A percentile compares a stretch with the other conserved stretches of the same genome.
Conservation (phyloP, 495 filamentous ascomycete species). For the Podospora pseudoanserina region DNA sequence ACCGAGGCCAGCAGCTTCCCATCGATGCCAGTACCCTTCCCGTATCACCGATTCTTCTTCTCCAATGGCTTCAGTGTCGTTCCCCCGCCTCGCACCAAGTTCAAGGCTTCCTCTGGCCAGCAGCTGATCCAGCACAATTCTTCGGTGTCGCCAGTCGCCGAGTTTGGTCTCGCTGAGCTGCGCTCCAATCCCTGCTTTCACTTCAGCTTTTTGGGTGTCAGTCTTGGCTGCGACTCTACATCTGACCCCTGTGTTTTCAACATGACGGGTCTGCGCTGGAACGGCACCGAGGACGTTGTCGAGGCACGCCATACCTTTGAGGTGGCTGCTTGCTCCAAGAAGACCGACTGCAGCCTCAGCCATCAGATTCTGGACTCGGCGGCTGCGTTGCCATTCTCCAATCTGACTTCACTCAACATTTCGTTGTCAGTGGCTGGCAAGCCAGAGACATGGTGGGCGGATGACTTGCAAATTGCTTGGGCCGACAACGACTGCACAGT, state of each 20-base stretch:
- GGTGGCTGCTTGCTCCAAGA: slow-evolving; percentile 33
- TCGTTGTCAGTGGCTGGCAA: slow-evolving; percentile 28
- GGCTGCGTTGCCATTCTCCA: slow-evolving; percentile 28
- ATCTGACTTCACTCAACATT: slow-evolving; percentile 40
- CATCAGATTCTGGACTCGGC: slow-evolving; percentile 30
- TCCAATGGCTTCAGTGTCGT: slow-evolving; percentile 37
- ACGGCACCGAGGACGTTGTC: slow-evolving; percentile 22
- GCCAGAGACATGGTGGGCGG: slow-evolving; percentile 39
- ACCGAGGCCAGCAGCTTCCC: slow-evolving; percentile 20
- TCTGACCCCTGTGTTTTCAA: slow-evolving; percentile 37
- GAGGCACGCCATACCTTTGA: slow-evolving; percentile 29
- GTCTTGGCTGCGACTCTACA: slow-evolving; percentile 41
- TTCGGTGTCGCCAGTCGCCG: slow-evolving; percentile 24
- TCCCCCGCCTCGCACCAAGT: slow-evolving; percentile 25
- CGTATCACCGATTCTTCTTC: slow-evolving; percentile 44
- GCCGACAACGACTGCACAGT: slow-evolving; percentile 38
- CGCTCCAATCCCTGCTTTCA: slow-evolving; percentile 37
- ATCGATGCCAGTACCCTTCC: slow-evolving; percentile 34
- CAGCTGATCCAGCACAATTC: slow-evolving; percentile 38
- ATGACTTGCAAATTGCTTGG: slow-evolving; percentile 44
- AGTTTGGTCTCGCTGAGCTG: slow-evolving; percentile 37
- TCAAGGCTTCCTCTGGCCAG: slow-evolving; percentile 37
- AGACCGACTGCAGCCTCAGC: slow-evolving; percentile 32
- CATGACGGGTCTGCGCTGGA: slow-evolving; percentile 35
- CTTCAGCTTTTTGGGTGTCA: slow-evolving; percentile 40